Percentiles rank a stretch among this genome's conserved stretches.
phyloP scores from a whole-genome alignment of 495 filamentous ascomycete species.

The Viridothelium virens region DNA sequence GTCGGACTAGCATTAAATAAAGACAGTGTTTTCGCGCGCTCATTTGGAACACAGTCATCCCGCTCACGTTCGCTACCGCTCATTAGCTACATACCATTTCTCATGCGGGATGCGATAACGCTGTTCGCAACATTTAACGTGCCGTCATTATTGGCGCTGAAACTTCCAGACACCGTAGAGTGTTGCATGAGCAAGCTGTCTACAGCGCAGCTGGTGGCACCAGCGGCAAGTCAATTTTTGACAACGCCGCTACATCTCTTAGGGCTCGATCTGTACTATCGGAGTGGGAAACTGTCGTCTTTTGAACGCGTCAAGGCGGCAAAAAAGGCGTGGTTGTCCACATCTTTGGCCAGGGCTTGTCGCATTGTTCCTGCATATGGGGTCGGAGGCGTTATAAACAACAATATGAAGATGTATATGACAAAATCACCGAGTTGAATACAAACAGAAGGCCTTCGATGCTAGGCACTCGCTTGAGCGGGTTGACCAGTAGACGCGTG shows the following conservation, averaged over 20 bases:
- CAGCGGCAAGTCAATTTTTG: constrained; percentile 9
- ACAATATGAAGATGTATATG: neutral
- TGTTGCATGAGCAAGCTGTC: constrained; percentile 12
- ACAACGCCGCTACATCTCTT: neutral
- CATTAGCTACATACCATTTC: constrained; percentile 6
- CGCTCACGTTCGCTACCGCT: neutral
- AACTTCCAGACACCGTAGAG: constrained; percentile 3
- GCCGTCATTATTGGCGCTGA: neutral
- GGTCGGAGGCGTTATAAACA: constrained; percentile 9
- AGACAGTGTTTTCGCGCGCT: constrained; percentile 8
- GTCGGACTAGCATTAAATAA: constrained; percentile 1
- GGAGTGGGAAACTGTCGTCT: neutral
- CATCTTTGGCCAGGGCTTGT: constrained; percentile 1
- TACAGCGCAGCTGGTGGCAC: neutral
- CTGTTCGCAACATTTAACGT: constrained; percentile 8
- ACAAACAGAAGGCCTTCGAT: neutral
- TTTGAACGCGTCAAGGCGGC: neutral
- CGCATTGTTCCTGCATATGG: constrained; percentile 7
- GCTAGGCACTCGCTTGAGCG: neutral
- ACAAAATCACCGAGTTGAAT: neutral
- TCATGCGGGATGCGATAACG: neutral
- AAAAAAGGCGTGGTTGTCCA: constrained; percentile 4
- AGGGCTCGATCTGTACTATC: constrained; percentile 11
- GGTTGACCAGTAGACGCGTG: neutral
- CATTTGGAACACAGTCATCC: constrained; percentile 4